Base-by-base conservation (phyloP, 164 flowering plant species). In the Taxillus chinensis region DNA sequence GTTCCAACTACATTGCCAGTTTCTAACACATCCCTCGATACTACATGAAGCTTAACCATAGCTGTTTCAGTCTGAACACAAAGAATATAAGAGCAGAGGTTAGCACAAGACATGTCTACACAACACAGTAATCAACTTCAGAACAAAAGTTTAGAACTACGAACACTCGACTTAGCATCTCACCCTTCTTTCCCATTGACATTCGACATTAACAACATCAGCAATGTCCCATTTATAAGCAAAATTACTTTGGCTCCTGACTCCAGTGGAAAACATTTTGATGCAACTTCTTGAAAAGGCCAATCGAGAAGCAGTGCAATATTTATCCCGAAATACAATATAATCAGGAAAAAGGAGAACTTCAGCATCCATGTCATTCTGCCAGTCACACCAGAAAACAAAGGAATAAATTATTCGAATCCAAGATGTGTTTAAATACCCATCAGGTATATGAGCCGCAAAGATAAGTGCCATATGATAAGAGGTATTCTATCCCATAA, bases 281-380 rank as follows among this genome's bases (percentile, higher is more conserved):
- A 82, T 68, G 55, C 62, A 60, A 48, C 65, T 66, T 55, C 69
- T 55, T 2, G 70, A 70, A 58, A 82, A 78, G 50, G 53, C 64
- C 55, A 82, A 45, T n/a, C 15, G 58, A 38, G 75, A 71, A 7
- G 71, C 75, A 17, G 71, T 55, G 66, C 52, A 76, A 64, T 64
- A 60, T 57, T 42, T 63, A 64, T 75, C 78, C 27, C 78, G 65
- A 60, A 67, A 76, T 8, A 60, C 40, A 42, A 79, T 52, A 74
- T 64, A 78, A 76, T 82, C 97, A 55, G 96, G 83, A 60, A 5
- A 45, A 48, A 82, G 55, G 55, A 59, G 59, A 63, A 87, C 76
- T 3, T 55, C 74, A 64, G 17, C 38, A 62, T 70, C 51, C 51
- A 7, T 39, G 38, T 67, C 60, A 64, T 74, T 79, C 89, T 86